phyloP scores from a whole-genome alignment of 1,139 yeast species.

The Scheffersomyces illinoinensis region DNA sequence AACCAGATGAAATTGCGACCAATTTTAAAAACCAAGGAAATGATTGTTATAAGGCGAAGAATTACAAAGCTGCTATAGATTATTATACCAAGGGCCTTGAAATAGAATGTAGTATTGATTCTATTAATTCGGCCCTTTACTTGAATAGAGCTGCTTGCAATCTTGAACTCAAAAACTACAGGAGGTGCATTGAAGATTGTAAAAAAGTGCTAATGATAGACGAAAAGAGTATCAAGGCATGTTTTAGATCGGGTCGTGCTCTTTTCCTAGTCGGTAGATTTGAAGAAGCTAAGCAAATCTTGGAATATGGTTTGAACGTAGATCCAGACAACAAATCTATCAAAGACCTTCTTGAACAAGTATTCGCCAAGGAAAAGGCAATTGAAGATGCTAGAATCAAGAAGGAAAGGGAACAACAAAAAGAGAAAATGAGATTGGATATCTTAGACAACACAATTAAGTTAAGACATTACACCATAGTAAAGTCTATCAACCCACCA shows the following conservation, averaged over 20 bases:
- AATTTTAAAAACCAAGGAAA: conserved; percentile 94
- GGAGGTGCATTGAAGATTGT: conserved; percentile 87
- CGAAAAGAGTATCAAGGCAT: conserved; percentile 76
- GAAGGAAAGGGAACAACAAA: conserved; percentile 35
- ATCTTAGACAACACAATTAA: conserved; percentile 55
- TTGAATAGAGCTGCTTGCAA: conserved; percentile 92
- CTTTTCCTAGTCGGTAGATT: conserved; percentile 63
- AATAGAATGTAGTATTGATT: conserved; percentile 55
- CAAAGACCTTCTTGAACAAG: conserved; percentile 37
- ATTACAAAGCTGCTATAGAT: conserved; percentile 73
- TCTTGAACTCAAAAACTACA: conserved; percentile 77
- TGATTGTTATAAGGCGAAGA: conserved; percentile 71
- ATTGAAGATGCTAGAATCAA: conserved; percentile 30
- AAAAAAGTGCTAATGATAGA: conserved; percentile 67
- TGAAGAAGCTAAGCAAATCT: conserved; percentile 71
- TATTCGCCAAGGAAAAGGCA: conserved; percentile 40
- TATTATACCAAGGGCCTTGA: conserved; percentile 81
- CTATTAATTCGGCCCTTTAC: conserved; percentile 61
- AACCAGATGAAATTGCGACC: conserved; percentile 86
- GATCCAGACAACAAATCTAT: conserved; percentile 63
- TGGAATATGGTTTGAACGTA: conserved; percentile 61
- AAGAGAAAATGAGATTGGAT: conserved; percentile 27
- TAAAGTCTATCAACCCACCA: conserved; percentile 53
- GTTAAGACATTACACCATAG: conserved; percentile 52
- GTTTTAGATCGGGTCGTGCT: conserved; percentile 83